Conservation (phyloP, 1,284 basidiomycete species). For the Acaromyces ingoldii region DNA sequence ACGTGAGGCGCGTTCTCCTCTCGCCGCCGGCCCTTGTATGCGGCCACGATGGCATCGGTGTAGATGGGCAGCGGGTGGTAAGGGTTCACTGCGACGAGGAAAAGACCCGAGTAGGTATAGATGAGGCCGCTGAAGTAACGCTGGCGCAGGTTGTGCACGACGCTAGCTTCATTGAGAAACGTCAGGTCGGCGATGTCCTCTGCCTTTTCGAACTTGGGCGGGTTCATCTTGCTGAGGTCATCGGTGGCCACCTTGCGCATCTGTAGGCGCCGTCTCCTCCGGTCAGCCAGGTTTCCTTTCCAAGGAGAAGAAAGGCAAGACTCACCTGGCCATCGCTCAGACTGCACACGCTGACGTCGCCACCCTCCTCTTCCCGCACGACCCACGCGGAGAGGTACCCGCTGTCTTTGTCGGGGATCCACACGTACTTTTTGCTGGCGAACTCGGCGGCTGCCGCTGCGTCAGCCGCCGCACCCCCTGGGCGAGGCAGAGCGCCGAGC, state of each 20-base stretch:
- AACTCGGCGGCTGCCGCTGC: slow-evolving; percentile 90
- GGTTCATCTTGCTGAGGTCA: slow-evolving; percentile 61
- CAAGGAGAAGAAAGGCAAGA: slow-evolving; percentile 10
- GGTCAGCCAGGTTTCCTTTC: not conserved
- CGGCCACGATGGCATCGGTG: slow-evolving; percentile 81
- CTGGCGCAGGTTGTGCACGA: slow-evolving; percentile 89
- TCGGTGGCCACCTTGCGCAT: slow-evolving; percentile 31
- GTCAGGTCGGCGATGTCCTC: slow-evolving; percentile 98
- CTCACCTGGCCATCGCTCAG: slow-evolving; percentile 69
- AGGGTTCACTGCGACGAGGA: slow-evolving; percentile 97
- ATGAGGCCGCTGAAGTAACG: slow-evolving; percentile 89
- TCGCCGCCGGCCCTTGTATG: slow-evolving; percentile 83
- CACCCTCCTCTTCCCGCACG: slow-evolving; percentile 65
- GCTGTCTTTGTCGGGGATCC: slow-evolving; percentile 82
- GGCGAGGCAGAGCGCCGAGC: not conserved
- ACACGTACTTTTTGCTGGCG: slow-evolving; percentile 95
- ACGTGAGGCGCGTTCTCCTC: slow-evolving; percentile 97
- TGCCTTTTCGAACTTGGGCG: slow-evolving; percentile 94
- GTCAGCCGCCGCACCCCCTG: slow-evolving; percentile 35
- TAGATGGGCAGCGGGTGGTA: slow-evolving; percentile 91
- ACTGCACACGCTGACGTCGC: slow-evolving; percentile 60
- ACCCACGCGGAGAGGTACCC: slow-evolving; percentile 90
- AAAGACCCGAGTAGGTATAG: slow-evolving; percentile 93
- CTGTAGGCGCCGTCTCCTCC: not conserved
- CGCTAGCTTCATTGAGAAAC: slow-evolving; percentile 95